These are phyloP conservation scores for Colletotrichum navitas DNA, from an alignment of 2,329 filamentous ascomycete genomes.

Conservation along the genomic window DNA sequence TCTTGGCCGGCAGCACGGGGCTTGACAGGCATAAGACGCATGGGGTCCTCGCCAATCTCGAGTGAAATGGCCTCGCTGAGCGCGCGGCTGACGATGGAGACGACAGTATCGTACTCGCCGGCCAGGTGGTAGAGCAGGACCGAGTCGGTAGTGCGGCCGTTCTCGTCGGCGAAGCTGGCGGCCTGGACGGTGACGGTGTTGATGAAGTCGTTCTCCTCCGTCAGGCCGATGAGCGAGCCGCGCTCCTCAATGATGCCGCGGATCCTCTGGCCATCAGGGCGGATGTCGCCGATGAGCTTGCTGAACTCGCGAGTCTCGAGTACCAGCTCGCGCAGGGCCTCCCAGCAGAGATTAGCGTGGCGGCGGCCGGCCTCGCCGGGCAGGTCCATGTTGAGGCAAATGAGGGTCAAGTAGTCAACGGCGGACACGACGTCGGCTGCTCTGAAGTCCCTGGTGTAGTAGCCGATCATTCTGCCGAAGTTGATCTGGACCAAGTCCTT, in stretches of 20 bases:
- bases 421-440: constrained; percentile 90
- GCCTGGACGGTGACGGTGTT: constrained; percentile 93
- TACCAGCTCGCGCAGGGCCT: constrained; percentile 92
- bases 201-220: constrained; percentile 86
- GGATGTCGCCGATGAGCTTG: constrained; percentile 91
- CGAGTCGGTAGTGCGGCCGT: constrained; percentile 91
- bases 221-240: constrained; percentile 82
- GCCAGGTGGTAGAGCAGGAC: constrained; percentile 95
- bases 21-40: constrained; percentile 84
- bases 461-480: constrained; percentile 92
- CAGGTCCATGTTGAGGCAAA: constrained; percentile 91
- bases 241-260: constrained; percentile 90
- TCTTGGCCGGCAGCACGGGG: constrained; percentile 67
- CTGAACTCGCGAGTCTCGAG: constrained; percentile 98
- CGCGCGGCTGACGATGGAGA: constrained; percentile 88
- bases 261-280: constrained; percentile 85
- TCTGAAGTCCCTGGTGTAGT: constrained; percentile 96
- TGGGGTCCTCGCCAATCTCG: constrained; percentile 84
- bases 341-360: constrained; percentile 87
- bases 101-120: constrained; percentile 95
- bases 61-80: constrained; percentile 90
- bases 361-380: constrained; percentile 79
- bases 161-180: constrained; percentile 92
- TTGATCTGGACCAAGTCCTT: constrained; percentile 85
- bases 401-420: constrained; percentile 91